phyloP scores from a whole-genome alignment of 257 asterid species.

The Paraleonurus japonicus region DNA sequence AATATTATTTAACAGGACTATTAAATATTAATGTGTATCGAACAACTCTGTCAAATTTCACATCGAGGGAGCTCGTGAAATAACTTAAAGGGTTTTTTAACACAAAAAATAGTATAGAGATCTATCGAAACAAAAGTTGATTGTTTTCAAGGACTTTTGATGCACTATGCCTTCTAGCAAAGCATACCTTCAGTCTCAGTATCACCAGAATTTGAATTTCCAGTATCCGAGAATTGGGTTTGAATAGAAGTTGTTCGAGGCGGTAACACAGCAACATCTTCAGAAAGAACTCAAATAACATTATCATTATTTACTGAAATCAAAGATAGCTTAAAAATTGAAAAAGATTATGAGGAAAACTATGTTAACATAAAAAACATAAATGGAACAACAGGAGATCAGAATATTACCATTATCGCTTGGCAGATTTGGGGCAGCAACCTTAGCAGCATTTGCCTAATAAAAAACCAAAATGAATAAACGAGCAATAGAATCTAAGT shows the following conservation, averaged over 20 bases:
- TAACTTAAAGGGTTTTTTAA: no score
- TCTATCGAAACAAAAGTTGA: no score
- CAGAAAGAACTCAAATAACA: slow-evolving; percentile 37
- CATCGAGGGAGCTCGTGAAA: no score
- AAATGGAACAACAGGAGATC: background rate
- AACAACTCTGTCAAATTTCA: no score
- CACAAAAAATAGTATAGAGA: no score
- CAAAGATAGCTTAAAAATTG: background rate
- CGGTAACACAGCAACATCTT: slow-evolving; percentile 48
- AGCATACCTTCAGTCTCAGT: slow-evolving; percentile 55
- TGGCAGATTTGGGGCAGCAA: slow-evolving; percentile 28
- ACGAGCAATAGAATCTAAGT: slow-evolving; percentile 16
- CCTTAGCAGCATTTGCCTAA: slow-evolving; percentile 51
- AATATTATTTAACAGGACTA: no score
- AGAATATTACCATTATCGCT: slow-evolving; percentile 43
- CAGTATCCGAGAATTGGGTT: slow-evolving; percentile 56
- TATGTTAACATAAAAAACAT: background rate
- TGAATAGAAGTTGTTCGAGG: slow-evolving; percentile 43
- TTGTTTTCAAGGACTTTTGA: no score
- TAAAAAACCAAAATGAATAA: slow-evolving; percentile 15
- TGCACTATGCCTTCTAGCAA: no score
- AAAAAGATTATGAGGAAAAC: background rate
- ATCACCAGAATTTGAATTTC: slow-evolving; percentile 48
- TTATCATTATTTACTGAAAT: background rate
- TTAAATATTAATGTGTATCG: no score